Conservation (phyloP, 257 asterid species). For the Paraleonurus japonicus region DNA sequence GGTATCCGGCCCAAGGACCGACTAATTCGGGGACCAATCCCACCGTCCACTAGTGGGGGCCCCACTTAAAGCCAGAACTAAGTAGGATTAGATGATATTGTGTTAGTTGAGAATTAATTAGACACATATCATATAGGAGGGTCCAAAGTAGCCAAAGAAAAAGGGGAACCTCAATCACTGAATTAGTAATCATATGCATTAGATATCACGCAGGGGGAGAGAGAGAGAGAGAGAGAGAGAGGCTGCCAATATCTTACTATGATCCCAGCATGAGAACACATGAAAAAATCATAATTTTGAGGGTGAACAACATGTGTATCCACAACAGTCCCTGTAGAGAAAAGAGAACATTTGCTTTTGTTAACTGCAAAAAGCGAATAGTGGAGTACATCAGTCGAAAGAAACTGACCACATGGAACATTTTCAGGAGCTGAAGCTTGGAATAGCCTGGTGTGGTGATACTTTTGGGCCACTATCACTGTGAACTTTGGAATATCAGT, state of each 20-base stretch:
- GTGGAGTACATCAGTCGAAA: neutral
- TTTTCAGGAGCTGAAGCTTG: conserved; percentile 68
- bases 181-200: neutral
- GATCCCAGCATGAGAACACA: conserved; percentile 88
- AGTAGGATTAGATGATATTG: neutral
- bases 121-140: neutral
- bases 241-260: conserved; percentile 50
- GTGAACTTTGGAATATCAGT: conserved; percentile 75
- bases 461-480: conserved; percentile 82
- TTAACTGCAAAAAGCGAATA: conserved; percentile 2
- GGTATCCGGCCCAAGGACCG: no score
- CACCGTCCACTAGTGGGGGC: no score
- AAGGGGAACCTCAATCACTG: neutral
- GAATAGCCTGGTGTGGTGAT: conserved; percentile 79
- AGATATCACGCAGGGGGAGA: neutral
- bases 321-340: conserved; percentile 73
- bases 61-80: no score
- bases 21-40: no score
- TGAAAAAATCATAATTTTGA: conserved; percentile 71
- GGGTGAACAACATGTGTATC: conserved; percentile 82
- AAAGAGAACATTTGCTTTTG: conserved; percentile 16
- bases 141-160: neutral
- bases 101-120: neutral
- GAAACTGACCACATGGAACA: conserved; percentile 74
- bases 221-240: neutral